Conservation (phyloP, 805 yeast genomes). For the Barnettozyma salicaria region DNA sequence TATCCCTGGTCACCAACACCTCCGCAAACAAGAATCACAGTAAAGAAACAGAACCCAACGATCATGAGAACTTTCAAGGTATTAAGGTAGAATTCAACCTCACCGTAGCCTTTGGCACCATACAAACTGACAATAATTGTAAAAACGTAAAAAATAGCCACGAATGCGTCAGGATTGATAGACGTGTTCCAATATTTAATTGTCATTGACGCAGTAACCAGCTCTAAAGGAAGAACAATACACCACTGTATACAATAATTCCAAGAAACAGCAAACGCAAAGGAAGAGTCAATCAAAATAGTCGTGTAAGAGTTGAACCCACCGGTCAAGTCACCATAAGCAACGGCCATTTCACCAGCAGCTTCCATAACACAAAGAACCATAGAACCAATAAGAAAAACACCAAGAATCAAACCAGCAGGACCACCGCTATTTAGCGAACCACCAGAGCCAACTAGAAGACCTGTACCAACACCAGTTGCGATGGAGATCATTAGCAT, state of each 20-base stretch:
- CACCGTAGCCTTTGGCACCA: constrained; percentile 56
- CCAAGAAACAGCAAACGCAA: constrained; percentile 58
- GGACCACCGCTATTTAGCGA: constrained; percentile 43
- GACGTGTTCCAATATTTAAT: constrained; percentile 50
- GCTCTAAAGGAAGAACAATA: constrained; percentile 54
- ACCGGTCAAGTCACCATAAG: constrained; percentile 52
- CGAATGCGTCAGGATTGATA: constrained; percentile 54
- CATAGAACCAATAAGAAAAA: constrained; percentile 50
- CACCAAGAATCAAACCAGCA: constrained; percentile 46
- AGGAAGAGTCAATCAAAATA: constrained; percentile 48
- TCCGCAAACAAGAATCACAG: constrained; percentile 39
- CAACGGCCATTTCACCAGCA: constrained; percentile 64
- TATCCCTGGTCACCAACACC: constrained; percentile 39
- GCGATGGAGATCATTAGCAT: constrained; percentile 75
- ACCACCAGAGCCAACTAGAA: constrained; percentile 52
- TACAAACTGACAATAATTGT: constrained; percentile 42
- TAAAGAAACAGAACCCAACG: constrained; percentile 51
- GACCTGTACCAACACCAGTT: constrained; percentile 78
- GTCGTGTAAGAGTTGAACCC: constrained; percentile 57
- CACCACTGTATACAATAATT: constrained; percentile 61
- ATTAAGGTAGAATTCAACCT: constrained; percentile 61
- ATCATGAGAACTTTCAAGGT: constrained; percentile 57
- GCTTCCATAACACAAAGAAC: constrained; percentile 54
- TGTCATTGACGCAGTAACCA: constrained; percentile 60
- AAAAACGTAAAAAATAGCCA: constrained; percentile 43